phyloP scores from a whole-genome alignment of 768 basidiomycete species.

The Favolaschia claudopus region DNA sequence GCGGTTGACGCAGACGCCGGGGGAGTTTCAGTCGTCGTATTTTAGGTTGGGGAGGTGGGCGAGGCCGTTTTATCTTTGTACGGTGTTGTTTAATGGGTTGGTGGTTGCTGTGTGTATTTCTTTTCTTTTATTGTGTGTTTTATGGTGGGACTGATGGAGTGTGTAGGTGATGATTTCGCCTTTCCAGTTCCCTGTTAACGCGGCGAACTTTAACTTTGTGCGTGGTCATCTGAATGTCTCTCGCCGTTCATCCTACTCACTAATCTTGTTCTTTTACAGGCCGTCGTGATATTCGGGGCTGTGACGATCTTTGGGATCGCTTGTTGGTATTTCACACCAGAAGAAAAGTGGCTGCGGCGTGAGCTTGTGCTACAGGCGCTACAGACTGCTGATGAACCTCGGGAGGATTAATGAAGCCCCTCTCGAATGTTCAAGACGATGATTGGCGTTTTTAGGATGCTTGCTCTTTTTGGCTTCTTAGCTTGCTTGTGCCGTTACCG shows the following conservation, averaged over 20 bases:
- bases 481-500: too few relatives aligned
- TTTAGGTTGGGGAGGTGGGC: constrained; percentile 75
- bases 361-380: constrained; percentile 66
- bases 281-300: constrained; percentile 78
- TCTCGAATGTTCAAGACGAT: too few relatives aligned
- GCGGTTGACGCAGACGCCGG: constrained; percentile 79
- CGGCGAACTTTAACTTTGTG: constrained; percentile 86
- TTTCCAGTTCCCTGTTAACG: constrained; percentile 84
- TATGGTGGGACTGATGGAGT: constrained; percentile 1
- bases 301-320: constrained; percentile 81
- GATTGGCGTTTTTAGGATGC: too few relatives aligned
- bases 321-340: constrained; percentile 82
- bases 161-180: constrained; percentile 82
- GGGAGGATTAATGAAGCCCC: too few relatives aligned
- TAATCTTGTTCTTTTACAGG: constrained; percentile 58
- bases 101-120: constrained; percentile 69
- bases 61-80: constrained; percentile 71
- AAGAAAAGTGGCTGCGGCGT: constrained; percentile 80
- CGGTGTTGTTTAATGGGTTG: constrained; percentile 75
- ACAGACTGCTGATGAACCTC: constrained; percentile 35
- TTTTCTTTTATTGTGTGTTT: constrained; percentile 11
- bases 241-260: neutral
- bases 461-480: too few relatives aligned
- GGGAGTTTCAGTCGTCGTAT: constrained; percentile 74
- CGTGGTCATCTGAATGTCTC: constrained; percentile 39